Percentiles rank a stretch among this genome's conserved stretches.
These are phyloP conservation scores for Globisporangium rhizosaccharum DNA, from an alignment of 352 stramenopile genomes.

Conservation along the genomic window DNA sequence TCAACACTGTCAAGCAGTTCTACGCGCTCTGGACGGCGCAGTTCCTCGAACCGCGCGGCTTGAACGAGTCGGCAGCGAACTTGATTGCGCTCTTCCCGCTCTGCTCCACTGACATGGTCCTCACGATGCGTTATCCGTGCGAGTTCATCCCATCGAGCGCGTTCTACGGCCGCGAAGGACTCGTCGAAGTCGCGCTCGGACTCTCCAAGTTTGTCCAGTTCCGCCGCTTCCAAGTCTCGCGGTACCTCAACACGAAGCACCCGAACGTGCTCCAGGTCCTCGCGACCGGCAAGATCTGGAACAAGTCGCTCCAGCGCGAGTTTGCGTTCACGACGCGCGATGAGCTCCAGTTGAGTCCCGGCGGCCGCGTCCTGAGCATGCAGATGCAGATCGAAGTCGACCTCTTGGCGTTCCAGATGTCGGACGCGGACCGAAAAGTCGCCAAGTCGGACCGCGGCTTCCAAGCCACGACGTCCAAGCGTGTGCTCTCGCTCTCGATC, in stretches of 20 bases:
- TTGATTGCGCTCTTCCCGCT: conserved; percentile 76
- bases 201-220: conserved; percentile 76
- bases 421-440: conserved; percentile 62
- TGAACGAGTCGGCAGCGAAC: conserved; percentile 47
- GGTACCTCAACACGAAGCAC: conserved; percentile 75
- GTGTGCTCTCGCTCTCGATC: conserved; percentile 81
- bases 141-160: conserved; percentile 70
- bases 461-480: conserved; percentile 73
- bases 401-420: conserved; percentile 71
- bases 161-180: conserved; percentile 77
- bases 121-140: conserved; percentile 73
- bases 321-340: conserved; percentile 82
- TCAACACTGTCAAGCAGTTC: conserved; percentile 80
- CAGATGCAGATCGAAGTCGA: conserved; percentile 87
- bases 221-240: conserved; percentile 58
- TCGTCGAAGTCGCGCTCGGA: conserved; percentile 71
- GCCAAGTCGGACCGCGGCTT: conserved; percentile 60
- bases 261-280: conserved; percentile 77
- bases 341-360: conserved; percentile 70
- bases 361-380: conserved; percentile 67
- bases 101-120: conserved; percentile 73
- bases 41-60: conserved; percentile 52
- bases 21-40: conserved; percentile 77
- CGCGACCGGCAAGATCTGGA: conserved; percentile 72
- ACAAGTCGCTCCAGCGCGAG: conserved; percentile 70